phyloP scores from a whole-genome alignment of 768 basidiomycete species.

The Boletus rufocinnamomeus region DNA sequence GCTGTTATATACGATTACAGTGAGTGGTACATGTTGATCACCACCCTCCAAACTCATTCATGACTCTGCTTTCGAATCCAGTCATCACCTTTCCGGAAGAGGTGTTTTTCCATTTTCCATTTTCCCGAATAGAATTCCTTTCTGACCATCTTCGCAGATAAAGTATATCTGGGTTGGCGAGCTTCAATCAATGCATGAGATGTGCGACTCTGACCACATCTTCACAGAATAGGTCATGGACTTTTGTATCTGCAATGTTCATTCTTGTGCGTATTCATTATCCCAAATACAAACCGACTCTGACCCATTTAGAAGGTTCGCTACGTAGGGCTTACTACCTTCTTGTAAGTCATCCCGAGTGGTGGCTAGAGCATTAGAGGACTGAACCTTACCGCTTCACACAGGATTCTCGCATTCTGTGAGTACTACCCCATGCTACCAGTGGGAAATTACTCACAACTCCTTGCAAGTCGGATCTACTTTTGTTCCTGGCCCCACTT shows the following conservation, averaged over 20 bases:
- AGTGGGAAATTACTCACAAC: background rate
- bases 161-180: conserved; percentile 21
- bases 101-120: conserved; percentile 11
- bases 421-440: background rate
- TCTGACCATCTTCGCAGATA: background rate
- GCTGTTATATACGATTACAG: background rate
- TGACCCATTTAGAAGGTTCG: conserved; percentile 15
- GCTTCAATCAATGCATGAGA: no score
- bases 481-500: conserved; percentile 22
- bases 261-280: no score
- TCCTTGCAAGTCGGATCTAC: conserved; percentile 11
- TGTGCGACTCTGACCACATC: no score
- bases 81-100: conserved; percentile 21
- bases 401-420: conserved; percentile 14
- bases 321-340: conserved; percentile 13
- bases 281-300: no score
- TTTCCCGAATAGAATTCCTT: background rate
- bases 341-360: background rate
- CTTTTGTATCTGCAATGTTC: no score
- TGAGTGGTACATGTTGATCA: background rate
- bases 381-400: background rate
- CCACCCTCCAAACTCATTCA: background rate
- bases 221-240: conserved; percentile 22
- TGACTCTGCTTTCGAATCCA: background rate
- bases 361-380: background rate